Percentiles rank a stretch among this genome's conserved stretches.
These are phyloP conservation scores for Phylloporus sp. DNA, from an alignment of 768 basidiomycete species.

Conservation along the genomic window DNA sequence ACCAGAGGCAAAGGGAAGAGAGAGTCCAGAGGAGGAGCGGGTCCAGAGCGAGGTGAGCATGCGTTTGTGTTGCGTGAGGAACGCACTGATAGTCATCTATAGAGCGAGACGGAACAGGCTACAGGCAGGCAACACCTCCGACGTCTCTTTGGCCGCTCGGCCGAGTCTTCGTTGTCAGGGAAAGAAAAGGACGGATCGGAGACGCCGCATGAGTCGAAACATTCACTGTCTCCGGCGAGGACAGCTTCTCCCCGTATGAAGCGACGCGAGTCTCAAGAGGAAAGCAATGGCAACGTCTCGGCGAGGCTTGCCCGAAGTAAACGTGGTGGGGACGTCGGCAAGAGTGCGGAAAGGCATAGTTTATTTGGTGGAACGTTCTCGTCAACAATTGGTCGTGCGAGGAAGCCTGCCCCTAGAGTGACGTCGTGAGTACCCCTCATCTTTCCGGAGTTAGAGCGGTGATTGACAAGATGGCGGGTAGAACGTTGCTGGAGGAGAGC, in stretches of 20 bases:
- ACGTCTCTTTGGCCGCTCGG: conserved; percentile 60
- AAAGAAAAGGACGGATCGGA: conserved; percentile 35
- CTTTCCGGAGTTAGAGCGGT: neutral
- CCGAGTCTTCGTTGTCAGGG: conserved; percentile 29
- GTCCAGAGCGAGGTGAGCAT: conserved; percentile 65
- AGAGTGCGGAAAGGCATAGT: conserved; percentile 60
- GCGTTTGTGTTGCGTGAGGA: neutral
- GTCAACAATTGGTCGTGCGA: conserved; percentile 56
- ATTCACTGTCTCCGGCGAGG: conserved; percentile 19
- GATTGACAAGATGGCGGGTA: conserved; percentile 11
- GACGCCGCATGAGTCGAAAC: conserved; percentile 27
- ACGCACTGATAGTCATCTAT: neutral
- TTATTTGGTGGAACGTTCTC: conserved; percentile 73
- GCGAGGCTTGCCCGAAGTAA: conserved; percentile 44
- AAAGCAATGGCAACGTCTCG: conserved; percentile 9
- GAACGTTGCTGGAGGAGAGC: conserved; percentile 33
- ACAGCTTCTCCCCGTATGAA: conserved; percentile 18
- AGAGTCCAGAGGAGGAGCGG: conserved; percentile 46
- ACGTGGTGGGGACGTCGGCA: conserved; percentile 46
- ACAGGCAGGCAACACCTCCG: conserved; percentile 40
- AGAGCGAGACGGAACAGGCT: conserved; percentile 46
- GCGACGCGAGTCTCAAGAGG: conserved; percentile 26
- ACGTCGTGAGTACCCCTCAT: conserved; percentile 46
- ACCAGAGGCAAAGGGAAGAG: conserved; percentile 32
- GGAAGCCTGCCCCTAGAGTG: conserved; percentile 81